Base-by-base conservation (phyloP, 495 filamentous ascomycete species). In the Viridothelium virens region DNA sequence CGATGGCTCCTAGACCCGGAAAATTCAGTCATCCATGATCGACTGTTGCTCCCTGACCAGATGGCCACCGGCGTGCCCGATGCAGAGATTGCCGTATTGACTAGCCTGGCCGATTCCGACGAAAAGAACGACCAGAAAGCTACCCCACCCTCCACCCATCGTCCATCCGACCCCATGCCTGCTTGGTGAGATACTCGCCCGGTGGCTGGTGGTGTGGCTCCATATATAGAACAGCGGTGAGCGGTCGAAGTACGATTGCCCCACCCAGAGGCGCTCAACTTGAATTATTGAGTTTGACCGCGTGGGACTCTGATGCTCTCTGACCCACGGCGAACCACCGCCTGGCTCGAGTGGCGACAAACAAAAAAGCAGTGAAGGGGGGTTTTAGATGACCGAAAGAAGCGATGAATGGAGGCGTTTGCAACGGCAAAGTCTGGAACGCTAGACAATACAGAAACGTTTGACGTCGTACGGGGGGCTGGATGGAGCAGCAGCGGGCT, bases 191-290 rank as follows among this genome's bases (percentile, higher is more conserved):
- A n/a, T 25, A 5, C 5, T 53, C 48, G 18, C n/a, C 48, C 11
- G 48, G 53, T 59, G 53, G n/a, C 25, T 59, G 31, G n/a, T 7
- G n/a, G 53, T 59, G 53, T 59, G 53, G 53, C 53, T 33, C 53
- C 53, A 59, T 59, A 59, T 59, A 59, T 59, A 59, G 53, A 59
- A 59, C 53, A 59, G 53, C 53, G 53, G 53, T 59, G 53, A 59
- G 18, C 53, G 53, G 25, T 25, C 25, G 31, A 59, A 34, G 53
- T 34, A 59, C 53, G 53, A 31, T 31, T 31, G 53, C 53, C 53
- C 53, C 53, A 59, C 53, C 53, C 31, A 14, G 53, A 14, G 41
- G 7, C 41, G 14, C 41, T 46, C 41, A 16, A 46, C 41, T 25
- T 25, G 41, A 7, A 9, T 7, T 46, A 9, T 46, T 46, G 41